Percentiles rank a stretch among this genome's conserved stretches.
Conservation (phyloP, 2,329 filamentous ascomycete genomes). For the Rugonectria rugulosa region DNA sequence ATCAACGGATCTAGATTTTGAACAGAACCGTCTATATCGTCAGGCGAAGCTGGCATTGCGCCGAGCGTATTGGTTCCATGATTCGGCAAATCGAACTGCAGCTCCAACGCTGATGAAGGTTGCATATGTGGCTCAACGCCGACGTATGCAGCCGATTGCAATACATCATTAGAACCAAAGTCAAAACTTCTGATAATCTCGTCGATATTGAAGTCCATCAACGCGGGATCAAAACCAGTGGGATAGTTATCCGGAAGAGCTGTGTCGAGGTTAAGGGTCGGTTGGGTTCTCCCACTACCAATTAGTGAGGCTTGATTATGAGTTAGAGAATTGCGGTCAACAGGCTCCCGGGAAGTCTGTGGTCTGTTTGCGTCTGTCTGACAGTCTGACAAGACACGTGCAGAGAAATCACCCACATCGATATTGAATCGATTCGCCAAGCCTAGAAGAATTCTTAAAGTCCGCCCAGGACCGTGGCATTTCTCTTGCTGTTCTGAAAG, state of each 20-base stretch:
- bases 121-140: too few species aligned
- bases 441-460: constrained; percentile 19
- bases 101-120: too few species aligned
- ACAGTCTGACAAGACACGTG: neutral
- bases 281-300: too few species aligned
- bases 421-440: constrained; percentile 15
- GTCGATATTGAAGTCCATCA: constrained; percentile 4
- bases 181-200: constrained; percentile 11
- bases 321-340: neutral
- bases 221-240: neutral
- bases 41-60: too few species aligned
- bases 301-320: neutral
- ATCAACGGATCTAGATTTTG: too few species aligned
- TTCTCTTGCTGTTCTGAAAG: constrained; percentile 54
- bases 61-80: too few species aligned
- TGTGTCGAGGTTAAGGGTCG: too few species aligned
- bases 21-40: too few species aligned
- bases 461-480: constrained; percentile 20
- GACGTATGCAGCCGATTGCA: too few species aligned
- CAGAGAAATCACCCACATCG: neutral
- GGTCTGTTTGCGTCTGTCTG: neutral
- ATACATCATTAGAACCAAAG: neutral
- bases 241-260: too few species aligned
- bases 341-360: neutral
- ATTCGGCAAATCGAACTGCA: too few species aligned